Conservation (phyloP, 495 filamentous ascomycete genomes). For the Penicillium paradoxum region DNA sequence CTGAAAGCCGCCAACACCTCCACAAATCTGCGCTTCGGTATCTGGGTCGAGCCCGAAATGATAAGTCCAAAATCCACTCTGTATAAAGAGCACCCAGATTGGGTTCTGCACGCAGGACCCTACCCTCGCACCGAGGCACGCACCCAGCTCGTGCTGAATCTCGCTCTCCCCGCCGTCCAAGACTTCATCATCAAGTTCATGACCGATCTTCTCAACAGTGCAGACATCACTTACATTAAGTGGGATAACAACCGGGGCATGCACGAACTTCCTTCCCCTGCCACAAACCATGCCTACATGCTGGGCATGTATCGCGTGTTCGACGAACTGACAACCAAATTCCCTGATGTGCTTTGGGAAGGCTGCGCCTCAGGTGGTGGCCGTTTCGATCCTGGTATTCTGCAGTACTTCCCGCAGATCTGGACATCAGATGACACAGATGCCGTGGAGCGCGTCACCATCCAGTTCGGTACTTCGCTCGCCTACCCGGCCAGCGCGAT, state of each 20-base stretch:
- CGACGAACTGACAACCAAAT: slow-evolving; percentile 45
- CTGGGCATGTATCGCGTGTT: slow-evolving; percentile 52
- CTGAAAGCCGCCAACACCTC: slow-evolving; percentile 40
- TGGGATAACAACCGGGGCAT: slow-evolving; percentile 57
- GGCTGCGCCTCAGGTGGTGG: slow-evolving; percentile 54
- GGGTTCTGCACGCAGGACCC: slow-evolving; percentile 46
- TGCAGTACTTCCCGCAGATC: slow-evolving; percentile 54
- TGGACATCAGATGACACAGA: slow-evolving; percentile 57
- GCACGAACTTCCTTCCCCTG: slow-evolving; percentile 45
- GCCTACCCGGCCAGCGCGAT: slow-evolving; percentile 52
- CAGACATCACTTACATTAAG: slow-evolving; percentile 50
- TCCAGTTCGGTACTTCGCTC: slow-evolving; percentile 51
- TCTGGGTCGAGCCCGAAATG: slow-evolving; percentile 59
- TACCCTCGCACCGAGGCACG: slow-evolving; percentile 48
- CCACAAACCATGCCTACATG: slow-evolving; percentile 48
- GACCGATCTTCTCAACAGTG: slow-evolving; percentile 41
- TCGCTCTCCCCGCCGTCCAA: slow-evolving; percentile 49
- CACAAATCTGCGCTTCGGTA: slow-evolving; percentile 43
- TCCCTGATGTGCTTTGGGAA: slow-evolving; percentile 53
- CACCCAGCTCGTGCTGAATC: slow-evolving; percentile 50
- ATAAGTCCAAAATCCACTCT: slow-evolving; percentile 51
- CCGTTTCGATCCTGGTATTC: slow-evolving; percentile 49
- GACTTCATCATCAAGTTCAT: slow-evolving; percentile 49
- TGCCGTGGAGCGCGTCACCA: slow-evolving; percentile 46
- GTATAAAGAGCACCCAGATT: slow-evolving; percentile 50